phyloP scores from a whole-genome alignment of 163 green algal genomes.

The Scenedesmus sp. region DNA sequence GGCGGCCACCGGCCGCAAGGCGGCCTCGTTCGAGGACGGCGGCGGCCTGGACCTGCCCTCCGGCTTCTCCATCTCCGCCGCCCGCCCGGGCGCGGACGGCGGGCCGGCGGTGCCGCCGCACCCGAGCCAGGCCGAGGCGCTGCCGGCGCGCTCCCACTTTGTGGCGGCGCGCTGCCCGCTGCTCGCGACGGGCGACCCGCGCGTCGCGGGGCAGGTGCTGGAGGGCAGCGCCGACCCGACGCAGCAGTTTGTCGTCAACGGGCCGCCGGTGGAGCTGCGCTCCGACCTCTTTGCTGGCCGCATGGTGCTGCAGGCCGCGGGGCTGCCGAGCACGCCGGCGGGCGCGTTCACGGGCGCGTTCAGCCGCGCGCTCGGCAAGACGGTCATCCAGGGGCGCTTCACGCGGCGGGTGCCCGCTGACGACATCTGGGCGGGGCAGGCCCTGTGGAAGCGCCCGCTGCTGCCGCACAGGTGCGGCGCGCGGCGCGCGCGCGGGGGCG shows the following conservation, averaged over 20 bases:
- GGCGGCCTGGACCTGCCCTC: too few relatives aligned
- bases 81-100: too few relatives aligned
- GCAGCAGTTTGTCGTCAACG: not conserved
- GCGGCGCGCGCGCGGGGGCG: too few relatives aligned
- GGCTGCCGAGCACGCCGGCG: not conserved
- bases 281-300: constrained; percentile 19
- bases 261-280: not conserved
- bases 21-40: too few relatives aligned
- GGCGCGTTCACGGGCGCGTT: constrained; percentile 3
- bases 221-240: not conserved
- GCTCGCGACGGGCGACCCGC: not conserved
- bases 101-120: not conserved
- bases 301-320: constrained; percentile 2
- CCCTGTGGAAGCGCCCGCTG: constrained; percentile 17
- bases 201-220: not conserved
- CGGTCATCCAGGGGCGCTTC: constrained; percentile 32
- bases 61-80: too few relatives aligned
- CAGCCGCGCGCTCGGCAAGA: constrained; percentile 3
- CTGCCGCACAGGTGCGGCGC: constrained; percentile 3
- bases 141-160: not conserved
- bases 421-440: constrained; percentile 36
- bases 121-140: not conserved
- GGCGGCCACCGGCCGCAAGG: too few relatives aligned
- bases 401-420: not conserved
- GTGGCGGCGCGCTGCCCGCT: not conserved